These are phyloP conservation scores for Populus pruinosa DNA, from an alignment of 345 rosid genomes.

Conservation along the genomic window DNA sequence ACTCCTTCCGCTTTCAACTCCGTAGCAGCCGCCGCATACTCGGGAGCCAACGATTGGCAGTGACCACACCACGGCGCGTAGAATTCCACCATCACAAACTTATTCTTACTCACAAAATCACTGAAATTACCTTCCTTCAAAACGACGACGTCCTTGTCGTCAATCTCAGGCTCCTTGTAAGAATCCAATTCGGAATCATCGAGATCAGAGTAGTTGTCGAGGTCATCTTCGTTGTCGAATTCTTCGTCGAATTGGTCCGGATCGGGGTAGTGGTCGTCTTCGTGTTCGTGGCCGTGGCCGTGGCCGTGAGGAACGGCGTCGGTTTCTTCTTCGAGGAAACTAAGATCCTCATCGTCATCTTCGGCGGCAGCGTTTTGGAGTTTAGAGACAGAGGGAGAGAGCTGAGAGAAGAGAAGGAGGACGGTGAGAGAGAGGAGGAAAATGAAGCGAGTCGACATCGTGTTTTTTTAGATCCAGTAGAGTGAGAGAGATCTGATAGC, in stretches of 20 bases:
- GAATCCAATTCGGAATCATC: constrained; percentile 52
- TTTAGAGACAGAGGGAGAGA: constrained; percentile 45
- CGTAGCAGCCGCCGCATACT: constrained; percentile 97
- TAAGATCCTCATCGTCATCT: constrained; percentile 67
- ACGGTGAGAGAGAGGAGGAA: constrained; percentile 35
- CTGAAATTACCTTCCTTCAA: constrained; percentile 76
- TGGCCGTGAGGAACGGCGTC: constrained; percentile 14
- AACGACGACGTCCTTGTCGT: constrained; percentile 88
- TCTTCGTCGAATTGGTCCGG: constrained; percentile 44
- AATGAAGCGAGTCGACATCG: constrained; percentile 25
- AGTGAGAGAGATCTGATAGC: constrained; percentile 12
- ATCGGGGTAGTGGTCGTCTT: constrained; percentile 52
- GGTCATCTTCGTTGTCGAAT: constrained; percentile 18
- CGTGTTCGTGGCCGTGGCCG: constrained; percentile 34
- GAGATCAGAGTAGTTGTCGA: constrained; percentile 56
- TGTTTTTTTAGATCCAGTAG: constrained; percentile 3
- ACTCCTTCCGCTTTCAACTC: constrained; percentile 67
- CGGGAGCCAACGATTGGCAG: constrained; percentile 94
- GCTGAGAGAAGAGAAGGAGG: constrained; percentile 47
- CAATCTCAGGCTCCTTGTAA: constrained; percentile 58
- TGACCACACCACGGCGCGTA: constrained; percentile 99
- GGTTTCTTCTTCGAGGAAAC: constrained; percentile 68
- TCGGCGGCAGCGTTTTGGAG: constrained; percentile 12
- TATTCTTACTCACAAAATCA: constrained; percentile 52
- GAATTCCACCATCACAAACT: constrained; percentile 91